Evolutionary conservation across 352 stramenopile genomes (phyloP).

Genomic region (Peronospora farinosa): DNA sequence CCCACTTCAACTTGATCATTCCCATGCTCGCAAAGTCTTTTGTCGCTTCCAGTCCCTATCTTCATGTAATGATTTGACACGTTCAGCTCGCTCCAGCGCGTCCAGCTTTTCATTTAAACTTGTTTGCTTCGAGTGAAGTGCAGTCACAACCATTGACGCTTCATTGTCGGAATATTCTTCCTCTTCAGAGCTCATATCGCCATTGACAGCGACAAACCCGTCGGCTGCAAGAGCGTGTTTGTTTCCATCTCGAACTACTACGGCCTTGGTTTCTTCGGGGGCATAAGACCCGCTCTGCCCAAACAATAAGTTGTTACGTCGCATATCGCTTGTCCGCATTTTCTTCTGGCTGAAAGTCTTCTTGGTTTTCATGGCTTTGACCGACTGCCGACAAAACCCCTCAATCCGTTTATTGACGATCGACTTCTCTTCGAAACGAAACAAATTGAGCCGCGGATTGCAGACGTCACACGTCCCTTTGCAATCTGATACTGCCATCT

Average conservation of each 20-base stretch:
- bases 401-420: slow-evolving; percentile 23
- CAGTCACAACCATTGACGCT: slow-evolving; percentile 4
- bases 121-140: slow-evolving; percentile 4
- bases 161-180: slow-evolving; percentile 20
- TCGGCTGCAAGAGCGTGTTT: slow-evolving; percentile 31
- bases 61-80: slow-evolving; percentile 1
- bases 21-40: slow-evolving; percentile 12
- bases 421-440: slow-evolving; percentile 38
- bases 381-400: slow-evolving; percentile 22
- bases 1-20: slow-evolving; percentile 13
- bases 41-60: slow-evolving; percentile 3
- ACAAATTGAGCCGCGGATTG: slow-evolving; percentile 47
- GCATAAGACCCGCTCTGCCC: slow-evolving; percentile 40
- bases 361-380: slow-evolving; percentile 13
- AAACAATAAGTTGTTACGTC: slow-evolving; percentile 41
- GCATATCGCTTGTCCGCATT: slow-evolving; percentile 31
- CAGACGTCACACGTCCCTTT: slow-evolving; percentile 49
- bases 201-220: slow-evolving; percentile 57
- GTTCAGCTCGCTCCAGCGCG: slow-evolving; percentile 40
- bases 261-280: slow-evolving; percentile 39
- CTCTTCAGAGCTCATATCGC: slow-evolving; percentile 31
- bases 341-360: slow-evolving; percentile 21
- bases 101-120: slow-evolving; percentile 36
- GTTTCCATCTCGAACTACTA: slow-evolving; percentile 33
- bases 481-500: slow-evolving; percentile 40